Evolutionary conservation across 805 yeast species (phyloP).

Genomic region (Alloascoidea hylecoeti): DNA sequence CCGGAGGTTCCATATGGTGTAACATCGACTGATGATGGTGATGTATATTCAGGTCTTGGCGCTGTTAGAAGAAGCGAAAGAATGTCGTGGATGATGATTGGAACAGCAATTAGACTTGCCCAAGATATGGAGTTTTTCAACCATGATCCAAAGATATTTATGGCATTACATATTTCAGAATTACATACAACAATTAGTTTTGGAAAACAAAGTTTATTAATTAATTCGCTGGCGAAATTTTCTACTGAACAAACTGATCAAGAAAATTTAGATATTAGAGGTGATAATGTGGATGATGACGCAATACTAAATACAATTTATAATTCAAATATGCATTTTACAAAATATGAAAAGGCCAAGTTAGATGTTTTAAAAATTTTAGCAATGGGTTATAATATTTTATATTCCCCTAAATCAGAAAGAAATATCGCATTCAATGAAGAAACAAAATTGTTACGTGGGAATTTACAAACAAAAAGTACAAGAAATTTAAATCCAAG

Average conservation of each 20-base stretch:
- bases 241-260: constrained; percentile 17
- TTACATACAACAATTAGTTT: constrained; percentile 71
- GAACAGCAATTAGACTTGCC: constrained; percentile 74
- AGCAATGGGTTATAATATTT: constrained; percentile 70
- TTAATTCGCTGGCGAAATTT: constrained; percentile 38
- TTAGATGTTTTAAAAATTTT: constrained; percentile 67
- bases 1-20: constrained; percentile 24
- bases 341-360: constrained; percentile 57
- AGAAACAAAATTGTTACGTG: neutral
- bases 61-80: constrained; percentile 80
- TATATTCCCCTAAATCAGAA: constrained; percentile 55
- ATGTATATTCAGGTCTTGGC: constrained; percentile 57
- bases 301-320: neutral
- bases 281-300: neutral
- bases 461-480: neutral
- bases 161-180: constrained; percentile 80
- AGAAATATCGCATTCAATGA: constrained; percentile 23
- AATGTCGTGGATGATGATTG: constrained; percentile 90
- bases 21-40: constrained; percentile 19
- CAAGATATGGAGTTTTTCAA: constrained; percentile 78
- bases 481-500: constrained; percentile 24
- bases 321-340: constrained; percentile 31
- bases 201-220: constrained; percentile 65
- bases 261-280: neutral
- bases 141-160: constrained; percentile 53